A percentile compares a stretch with the other conserved stretches of the same genome.
Conservation (phyloP, 164 flowering plant genomes). For the Liquidambar formosana region DNA sequence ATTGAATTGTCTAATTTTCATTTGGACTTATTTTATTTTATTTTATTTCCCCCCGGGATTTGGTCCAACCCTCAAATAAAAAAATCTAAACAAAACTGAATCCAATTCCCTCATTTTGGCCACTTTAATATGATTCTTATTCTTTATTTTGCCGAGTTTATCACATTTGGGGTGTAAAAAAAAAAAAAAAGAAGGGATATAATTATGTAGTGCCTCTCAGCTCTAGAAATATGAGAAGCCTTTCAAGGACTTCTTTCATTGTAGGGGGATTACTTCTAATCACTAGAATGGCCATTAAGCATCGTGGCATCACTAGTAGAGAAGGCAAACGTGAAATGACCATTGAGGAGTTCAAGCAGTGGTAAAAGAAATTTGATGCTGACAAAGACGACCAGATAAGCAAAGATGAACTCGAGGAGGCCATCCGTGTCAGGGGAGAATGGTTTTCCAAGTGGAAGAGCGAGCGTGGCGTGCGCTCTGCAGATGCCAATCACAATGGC, state of each 20-base stretch:
- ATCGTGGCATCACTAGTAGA: background rate
- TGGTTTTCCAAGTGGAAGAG: constrained; percentile 22
- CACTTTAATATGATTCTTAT: no score
- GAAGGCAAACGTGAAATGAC: constrained; percentile 22
- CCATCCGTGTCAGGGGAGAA: constrained; percentile 9
- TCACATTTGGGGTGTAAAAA: no score
- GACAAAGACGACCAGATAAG: constrained; percentile 31
- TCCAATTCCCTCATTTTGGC: no score
- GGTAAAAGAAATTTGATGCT: constrained; percentile 23
- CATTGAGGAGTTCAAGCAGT: constrained; percentile 23
- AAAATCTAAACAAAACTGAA: no score
- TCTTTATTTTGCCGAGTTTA: no score
- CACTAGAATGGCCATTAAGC: constrained; percentile 17
- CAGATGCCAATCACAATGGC: constrained; percentile 23
- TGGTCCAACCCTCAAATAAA: no score
- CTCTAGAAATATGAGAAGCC: background rate
- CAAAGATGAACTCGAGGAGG: constrained; percentile 21
- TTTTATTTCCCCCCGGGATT: no score
- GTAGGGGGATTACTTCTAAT: no score
- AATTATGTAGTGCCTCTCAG: no score
- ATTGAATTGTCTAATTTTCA: no score
- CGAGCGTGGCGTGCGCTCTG: constrained; percentile 10
- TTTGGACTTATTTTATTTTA: no score
- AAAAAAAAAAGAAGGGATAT: no score
- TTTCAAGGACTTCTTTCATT: background rate